Conservation (phyloP, 1,284 basidiomycete genomes). For the Sporisorium sorghi region DNA sequence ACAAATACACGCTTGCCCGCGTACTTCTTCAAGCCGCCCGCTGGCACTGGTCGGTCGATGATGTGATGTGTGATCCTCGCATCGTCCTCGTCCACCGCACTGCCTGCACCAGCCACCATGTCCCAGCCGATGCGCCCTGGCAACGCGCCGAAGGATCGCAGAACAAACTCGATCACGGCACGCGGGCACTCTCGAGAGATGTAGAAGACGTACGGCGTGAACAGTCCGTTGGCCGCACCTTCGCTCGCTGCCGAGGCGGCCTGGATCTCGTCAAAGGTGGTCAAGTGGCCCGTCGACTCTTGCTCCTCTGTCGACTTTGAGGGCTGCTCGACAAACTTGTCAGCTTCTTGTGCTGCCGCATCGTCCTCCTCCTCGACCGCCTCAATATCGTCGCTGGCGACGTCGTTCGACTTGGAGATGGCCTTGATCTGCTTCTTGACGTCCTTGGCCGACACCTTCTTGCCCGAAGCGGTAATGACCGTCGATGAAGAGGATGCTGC, state of each 20-base stretch:
- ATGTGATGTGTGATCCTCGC: conserved; percentile 92
- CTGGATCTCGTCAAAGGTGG: conserved; percentile 79
- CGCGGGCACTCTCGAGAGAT: conserved; percentile 93
- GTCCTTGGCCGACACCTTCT: conserved; percentile 72
- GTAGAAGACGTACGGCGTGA: conserved; percentile 90
- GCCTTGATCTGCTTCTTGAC: conserved; percentile 73
- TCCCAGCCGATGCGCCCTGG: conserved; percentile 84
- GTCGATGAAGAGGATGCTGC: conserved; percentile 35
- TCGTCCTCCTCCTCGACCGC: conserved; percentile 39
- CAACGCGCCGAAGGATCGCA: conserved; percentile 83
- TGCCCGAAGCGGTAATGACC: conserved; percentile 57
- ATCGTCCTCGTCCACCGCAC: conserved; percentile 76
- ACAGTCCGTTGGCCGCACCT: conserved; percentile 72
- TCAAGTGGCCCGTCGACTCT: conserved; percentile 73
- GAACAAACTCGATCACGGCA: conserved; percentile 92
- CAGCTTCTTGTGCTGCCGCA: conserved; percentile 22
- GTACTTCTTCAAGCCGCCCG: conserved; percentile 56
- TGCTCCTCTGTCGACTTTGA: conserved; percentile 75
- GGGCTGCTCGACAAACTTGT: conserved; percentile 69
- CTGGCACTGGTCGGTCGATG: conserved; percentile 82
- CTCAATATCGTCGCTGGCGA: conserved; percentile 44
- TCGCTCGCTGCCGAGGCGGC: conserved; percentile 49
- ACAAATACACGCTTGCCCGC: conserved; percentile 81
- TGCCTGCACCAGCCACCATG: conserved; percentile 83
- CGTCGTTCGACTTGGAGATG: conserved; percentile 64